A percentile compares a stretch with the other conserved stretches of the same genome.
phyloP scores from a whole-genome alignment of 192 early-diverging fungal species.

The Thamnidium elegans region DNA sequence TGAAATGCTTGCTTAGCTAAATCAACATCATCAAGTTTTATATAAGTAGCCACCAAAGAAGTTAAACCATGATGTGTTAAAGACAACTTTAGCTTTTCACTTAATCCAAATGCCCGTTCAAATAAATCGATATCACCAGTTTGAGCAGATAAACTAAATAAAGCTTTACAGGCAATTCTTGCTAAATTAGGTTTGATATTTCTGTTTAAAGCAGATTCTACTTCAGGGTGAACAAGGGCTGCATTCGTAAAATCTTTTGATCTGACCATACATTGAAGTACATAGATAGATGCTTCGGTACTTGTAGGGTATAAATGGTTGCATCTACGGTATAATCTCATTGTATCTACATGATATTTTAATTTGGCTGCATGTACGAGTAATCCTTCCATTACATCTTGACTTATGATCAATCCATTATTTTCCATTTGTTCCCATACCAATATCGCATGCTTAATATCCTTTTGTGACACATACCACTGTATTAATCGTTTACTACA shows the following conservation, averaged over 20 bases:
- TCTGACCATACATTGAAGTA: background rate
- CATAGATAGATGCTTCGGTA: background rate
- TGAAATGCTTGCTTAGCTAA: constrained; percentile 21
- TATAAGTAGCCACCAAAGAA: constrained; percentile 27
- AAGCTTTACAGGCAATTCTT: background rate
- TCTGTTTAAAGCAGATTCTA: background rate
- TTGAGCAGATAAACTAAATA: constrained; percentile 20
- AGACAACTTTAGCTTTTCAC: background rate
- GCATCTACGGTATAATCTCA: constrained; percentile 5
- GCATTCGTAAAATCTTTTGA: constrained; percentile 4
- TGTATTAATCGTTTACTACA: constrained; percentile 2
- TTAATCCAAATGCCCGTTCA: background rate
- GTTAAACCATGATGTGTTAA: constrained; percentile 23
- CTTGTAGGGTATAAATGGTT: constrained; percentile 7
- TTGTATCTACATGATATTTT: background rate
- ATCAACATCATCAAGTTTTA: constrained; percentile 2
- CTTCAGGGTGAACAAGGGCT: background rate
- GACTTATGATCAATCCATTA: background rate
- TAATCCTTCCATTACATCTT: background rate
- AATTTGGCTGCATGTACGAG: background rate
- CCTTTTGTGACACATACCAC: constrained; percentile 2
- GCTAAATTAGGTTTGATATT: background rate
- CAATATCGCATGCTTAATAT: background rate
- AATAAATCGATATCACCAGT: constrained; percentile 13
- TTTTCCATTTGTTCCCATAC: constrained; percentile 9